Conservation (phyloP, 495 filamentous ascomycete species). For the Aspergillus hancockii region DNA sequence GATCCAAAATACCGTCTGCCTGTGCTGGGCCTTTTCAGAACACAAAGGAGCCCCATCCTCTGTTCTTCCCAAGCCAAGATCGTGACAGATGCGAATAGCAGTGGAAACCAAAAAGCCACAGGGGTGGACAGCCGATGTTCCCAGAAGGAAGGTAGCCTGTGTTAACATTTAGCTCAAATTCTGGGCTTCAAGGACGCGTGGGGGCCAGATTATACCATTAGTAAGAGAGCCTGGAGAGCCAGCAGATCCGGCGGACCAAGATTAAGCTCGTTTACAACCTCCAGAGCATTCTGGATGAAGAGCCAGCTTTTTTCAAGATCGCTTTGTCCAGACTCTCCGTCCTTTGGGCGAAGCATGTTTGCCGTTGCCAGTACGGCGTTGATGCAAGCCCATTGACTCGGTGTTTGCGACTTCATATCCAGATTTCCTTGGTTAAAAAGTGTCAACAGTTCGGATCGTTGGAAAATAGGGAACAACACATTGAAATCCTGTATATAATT, state of each 20-base stretch:
- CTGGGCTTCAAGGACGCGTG: not conserved
- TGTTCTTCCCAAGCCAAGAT: conserved; percentile 14
- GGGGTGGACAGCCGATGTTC: conserved; percentile 15
- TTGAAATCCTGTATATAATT: conserved; percentile 22
- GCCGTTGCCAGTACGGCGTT: conserved; percentile 21
- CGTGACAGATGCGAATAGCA: conserved; percentile 19
- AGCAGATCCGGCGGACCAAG: conserved; percentile 20
- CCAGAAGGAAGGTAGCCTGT: conserved; percentile 17
- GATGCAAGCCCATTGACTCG: conserved; percentile 19
- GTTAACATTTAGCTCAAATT: not conserved
- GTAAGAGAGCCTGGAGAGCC: conserved; percentile 18
- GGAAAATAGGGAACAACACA: conserved; percentile 15
- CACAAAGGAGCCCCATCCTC: not conserved
- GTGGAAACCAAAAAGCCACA: conserved; percentile 21
- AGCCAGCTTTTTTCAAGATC: conserved; percentile 21
- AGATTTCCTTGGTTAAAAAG: conserved; percentile 13
- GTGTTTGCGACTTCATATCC: not conserved
- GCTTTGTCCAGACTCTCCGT: not conserved
- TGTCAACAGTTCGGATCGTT: conserved; percentile 12
- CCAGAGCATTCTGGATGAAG: conserved; percentile 22
- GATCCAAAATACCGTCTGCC: conserved; percentile 21
- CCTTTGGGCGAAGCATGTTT: conserved; percentile 14
- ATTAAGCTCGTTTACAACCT: conserved; percentile 16
- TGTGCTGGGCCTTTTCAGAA: conserved; percentile 12
- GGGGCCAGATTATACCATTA: conserved; percentile 14